Percentiles rank a stretch among this genome's conserved stretches.
Evolutionary conservation across 2,329 filamentous ascomycete genomes (phyloP).

Genomic region (Elsinoe perseae): DNA sequence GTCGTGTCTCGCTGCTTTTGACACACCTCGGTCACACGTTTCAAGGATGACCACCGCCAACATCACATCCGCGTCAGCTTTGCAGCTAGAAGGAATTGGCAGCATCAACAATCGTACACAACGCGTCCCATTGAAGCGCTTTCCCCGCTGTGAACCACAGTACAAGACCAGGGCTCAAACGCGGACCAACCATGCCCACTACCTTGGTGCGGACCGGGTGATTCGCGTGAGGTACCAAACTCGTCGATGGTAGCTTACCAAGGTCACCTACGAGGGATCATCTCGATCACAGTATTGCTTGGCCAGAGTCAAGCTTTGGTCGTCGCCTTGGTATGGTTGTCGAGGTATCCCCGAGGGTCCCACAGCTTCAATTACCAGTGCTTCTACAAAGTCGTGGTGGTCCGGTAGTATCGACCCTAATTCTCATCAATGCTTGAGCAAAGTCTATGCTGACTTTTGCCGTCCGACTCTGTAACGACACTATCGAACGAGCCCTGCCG

Average conservation of each 20-base stretch:
- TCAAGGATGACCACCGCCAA: constrained; percentile 3
- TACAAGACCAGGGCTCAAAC: neutral
- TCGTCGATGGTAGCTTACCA: neutral
- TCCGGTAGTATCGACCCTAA: neutral
- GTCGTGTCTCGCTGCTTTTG: neutral
- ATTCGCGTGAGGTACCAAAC: neutral
- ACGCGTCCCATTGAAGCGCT: neutral
- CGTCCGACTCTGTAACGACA: neutral
- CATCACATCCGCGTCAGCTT: neutral
- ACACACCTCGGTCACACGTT: neutral
- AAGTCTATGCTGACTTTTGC: neutral
- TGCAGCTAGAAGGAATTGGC: neutral
- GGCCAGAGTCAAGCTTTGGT: neutral
- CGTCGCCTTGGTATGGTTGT: neutral
- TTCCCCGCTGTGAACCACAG: constrained; percentile 1
- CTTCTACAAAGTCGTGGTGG: neutral
- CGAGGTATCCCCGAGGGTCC: constrained; percentile 1
- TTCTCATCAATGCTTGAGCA: neutral
- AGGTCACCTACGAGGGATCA: neutral
- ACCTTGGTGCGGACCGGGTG: neutral
- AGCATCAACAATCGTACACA: neutral
- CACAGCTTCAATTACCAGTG: neutral
- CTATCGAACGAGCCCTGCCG: neutral
- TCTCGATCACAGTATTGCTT: neutral
- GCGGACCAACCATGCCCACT: neutral